Conservation (phyloP, 805 yeast species). For the Vanderwaltozyma verrucispora region DNA sequence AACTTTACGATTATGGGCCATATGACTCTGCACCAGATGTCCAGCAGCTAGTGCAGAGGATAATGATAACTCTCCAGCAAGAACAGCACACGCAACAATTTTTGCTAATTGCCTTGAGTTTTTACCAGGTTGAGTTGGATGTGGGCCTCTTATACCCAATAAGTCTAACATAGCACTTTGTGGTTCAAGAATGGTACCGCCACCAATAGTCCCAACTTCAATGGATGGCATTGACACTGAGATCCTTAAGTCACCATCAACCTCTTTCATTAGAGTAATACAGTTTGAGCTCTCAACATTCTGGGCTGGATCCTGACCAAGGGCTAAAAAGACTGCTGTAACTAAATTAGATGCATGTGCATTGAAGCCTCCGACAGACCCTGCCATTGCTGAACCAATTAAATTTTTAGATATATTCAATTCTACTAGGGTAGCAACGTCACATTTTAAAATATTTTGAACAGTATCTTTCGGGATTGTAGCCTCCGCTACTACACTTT, state of each 20-base stretch:
- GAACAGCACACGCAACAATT: constrained; percentile 85
- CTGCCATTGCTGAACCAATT: constrained; percentile 97
- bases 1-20: constrained; percentile 96
- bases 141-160: constrained; percentile 93
- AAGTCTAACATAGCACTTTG: constrained; percentile 94
- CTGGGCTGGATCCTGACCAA: constrained; percentile 99
- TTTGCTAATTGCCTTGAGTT: constrained; percentile 91
- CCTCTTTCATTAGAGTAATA: constrained; percentile 86
- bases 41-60: constrained; percentile 98
- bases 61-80: constrained; percentile 91
- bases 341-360: constrained; percentile 97
- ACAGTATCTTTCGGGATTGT: constrained; percentile 76
- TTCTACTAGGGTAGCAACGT: constrained; percentile 85
- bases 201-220: constrained; percentile 98
- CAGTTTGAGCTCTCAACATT: constrained; percentile 96
- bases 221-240: constrained; percentile 98
- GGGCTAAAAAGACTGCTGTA: constrained; percentile 87
- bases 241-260: constrained; percentile 70
- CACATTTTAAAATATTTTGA: constrained; percentile 72
- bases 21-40: constrained; percentile 93
- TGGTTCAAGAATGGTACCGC: constrained; percentile 96
- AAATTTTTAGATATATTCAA: constrained; percentile 81
- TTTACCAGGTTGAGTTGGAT: constrained; percentile 84
- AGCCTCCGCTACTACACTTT: constrained; percentile 95
- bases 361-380: constrained; percentile 94